Base-by-base conservation (phyloP, 345 rosid species). In the Diplotaxis tenuifolia region DNA sequence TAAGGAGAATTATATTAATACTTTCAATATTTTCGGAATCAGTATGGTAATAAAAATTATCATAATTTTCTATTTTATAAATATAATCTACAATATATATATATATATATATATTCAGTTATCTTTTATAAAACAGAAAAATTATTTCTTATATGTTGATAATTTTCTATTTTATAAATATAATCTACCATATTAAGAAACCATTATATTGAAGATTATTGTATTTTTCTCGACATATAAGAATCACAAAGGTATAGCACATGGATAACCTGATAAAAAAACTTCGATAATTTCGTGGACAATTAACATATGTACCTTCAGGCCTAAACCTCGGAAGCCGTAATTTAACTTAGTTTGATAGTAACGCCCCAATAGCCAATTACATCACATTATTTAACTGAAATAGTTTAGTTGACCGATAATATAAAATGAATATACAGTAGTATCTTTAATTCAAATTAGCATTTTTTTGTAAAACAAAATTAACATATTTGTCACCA, bases 311-410 rank as follows among this genome's bases (percentile, higher is more conserved):
- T n/a, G n/a, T 69, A 57, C 38, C 65, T 57, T 69, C 7, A 42
- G 27, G 22, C 45, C 45, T 16, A 57, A 38, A 56, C 34, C 34
- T 56, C 34, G 29, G n/a, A 28, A n/a, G 12, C 21, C 42, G 29
- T 20, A 28, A 29, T 0, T 20, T 45, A 14, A 42, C n/a, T 45
- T n/a, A 28, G 22, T 3, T 70, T 27, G 57, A 14, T 45, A 49
- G 75, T 25, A 34, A 70, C 63, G 38, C 32, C 34, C 11, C 16
- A 31, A 31, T 60, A 27, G 34, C 2, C 18, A 31, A 20, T 49
- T n/a, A 54, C 34, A 50, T 29, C 23, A 31, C 50, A 60, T 47
- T 70, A 58, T 27, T 70, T 45, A 9, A 71, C 16, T 19, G 9
- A 32, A 32, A 29, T 29, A 29, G 4, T 29, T 28, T 29, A 29